Conservation (phyloP, 208 protist species). For the Trypanosoma conorhini region DNA sequence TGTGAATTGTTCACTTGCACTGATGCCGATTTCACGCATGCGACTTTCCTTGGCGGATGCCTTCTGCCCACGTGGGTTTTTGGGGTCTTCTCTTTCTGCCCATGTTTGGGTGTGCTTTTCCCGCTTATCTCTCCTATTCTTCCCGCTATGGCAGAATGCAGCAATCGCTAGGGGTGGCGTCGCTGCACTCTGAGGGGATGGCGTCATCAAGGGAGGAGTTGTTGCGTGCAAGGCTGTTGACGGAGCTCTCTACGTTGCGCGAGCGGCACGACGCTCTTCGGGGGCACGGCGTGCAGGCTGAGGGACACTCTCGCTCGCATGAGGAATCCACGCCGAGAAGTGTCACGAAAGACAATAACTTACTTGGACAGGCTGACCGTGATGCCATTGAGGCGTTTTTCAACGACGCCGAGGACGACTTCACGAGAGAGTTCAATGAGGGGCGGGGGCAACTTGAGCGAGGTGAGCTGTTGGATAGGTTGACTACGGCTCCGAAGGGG, state of each 20-base stretch:
- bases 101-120: slow-evolving; percentile 8
- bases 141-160: not conserved
- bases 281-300: not conserved
- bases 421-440: slow-evolving; percentile 76
- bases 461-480: slow-evolving; percentile 28
- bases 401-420: slow-evolving; percentile 72
- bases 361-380: slow-evolving; percentile 59
- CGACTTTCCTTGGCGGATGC: not conserved
- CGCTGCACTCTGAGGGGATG: not conserved
- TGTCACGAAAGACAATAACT: not conserved
- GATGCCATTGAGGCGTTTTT: slow-evolving; percentile 91
- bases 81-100: not conserved
- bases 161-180: not conserved
- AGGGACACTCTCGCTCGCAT: not conserved
- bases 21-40: too few relatives aligned
- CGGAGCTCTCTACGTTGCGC: slow-evolving; percentile 46
- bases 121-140: slow-evolving; percentile 25
- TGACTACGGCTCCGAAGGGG: not conserved
- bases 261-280: slow-evolving; percentile 33
- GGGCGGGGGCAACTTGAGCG: slow-evolving; percentile 53
- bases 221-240: slow-evolving; percentile 33
- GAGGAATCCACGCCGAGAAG: not conserved
- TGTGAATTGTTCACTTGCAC: too few relatives aligned
- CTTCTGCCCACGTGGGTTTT: not conserved
- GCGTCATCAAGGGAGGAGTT: slow-evolving; percentile 31